phyloP scores from a whole-genome alignment of 1,284 basidiomycete genomes.

The Gomphus bonarii region DNA sequence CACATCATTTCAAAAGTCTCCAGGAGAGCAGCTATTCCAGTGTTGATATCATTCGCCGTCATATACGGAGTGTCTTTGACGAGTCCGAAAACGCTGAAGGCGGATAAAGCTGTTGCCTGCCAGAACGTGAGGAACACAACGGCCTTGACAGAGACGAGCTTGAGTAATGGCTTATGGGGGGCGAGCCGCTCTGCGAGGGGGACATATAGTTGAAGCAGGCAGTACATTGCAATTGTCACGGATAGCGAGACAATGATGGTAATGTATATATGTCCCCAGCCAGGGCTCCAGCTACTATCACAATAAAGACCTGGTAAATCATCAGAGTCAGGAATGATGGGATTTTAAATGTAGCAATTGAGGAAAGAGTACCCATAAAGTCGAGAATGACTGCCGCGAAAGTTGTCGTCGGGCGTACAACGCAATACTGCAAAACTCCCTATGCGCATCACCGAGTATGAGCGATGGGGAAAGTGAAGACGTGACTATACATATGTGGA shows the following conservation, averaged over 20 bases:
- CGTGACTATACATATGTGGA: neutral
- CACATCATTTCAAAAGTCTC: conserved; percentile 73
- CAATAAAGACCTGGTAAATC: conserved; percentile 47
- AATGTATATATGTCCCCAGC: conserved; percentile 65
- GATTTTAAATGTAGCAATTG: neutral
- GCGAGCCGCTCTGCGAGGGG: conserved; percentile 45
- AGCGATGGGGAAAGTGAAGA: neutral
- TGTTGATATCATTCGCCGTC: conserved; percentile 67
- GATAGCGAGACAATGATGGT: conserved; percentile 56
- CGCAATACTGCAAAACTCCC: conserved; percentile 71
- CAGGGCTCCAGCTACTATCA: conserved; percentile 56
- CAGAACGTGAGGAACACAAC: conserved; percentile 77
- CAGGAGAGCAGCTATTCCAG: conserved; percentile 58
- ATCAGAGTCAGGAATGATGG: neutral
- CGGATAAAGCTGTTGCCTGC: conserved; percentile 56
- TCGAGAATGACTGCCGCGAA: conserved; percentile 8
- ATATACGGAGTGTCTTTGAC: conserved; percentile 49
- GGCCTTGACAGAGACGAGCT: conserved; percentile 65
- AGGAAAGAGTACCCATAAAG: neutral
- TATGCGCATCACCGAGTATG: neutral
- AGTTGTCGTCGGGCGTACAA: conserved; percentile 49
- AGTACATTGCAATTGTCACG: conserved; percentile 76
- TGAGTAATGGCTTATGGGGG: conserved; percentile 56
- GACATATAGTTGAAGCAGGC: conserved; percentile 66
- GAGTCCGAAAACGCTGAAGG: conserved; percentile 49